Evolutionary conservation across 1,284 basidiomycete genomes (phyloP).

Genomic region (Golubevia pallescens): DNA sequence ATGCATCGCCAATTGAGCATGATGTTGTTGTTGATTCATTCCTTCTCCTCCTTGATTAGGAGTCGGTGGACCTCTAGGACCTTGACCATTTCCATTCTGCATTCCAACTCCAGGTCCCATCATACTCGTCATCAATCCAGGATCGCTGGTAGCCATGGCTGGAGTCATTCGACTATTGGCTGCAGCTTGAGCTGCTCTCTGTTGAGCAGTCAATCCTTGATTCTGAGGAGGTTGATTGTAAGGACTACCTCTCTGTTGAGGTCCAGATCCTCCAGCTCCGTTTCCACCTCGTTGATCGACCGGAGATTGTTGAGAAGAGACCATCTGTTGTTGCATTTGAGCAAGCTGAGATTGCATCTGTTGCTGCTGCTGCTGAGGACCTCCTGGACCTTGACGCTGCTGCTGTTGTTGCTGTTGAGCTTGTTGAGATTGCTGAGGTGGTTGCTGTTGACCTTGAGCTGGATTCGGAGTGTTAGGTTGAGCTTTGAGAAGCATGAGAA

Average conservation of each 20-base stretch:
- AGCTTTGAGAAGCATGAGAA: too few relatives aligned
- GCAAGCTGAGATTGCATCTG: conserved; percentile 10
- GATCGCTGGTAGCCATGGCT: conserved; percentile 47
- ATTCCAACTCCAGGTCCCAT: conserved; percentile 17
- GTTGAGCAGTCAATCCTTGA: conserved; percentile 29
- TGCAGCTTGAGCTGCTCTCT: conserved; percentile 32
- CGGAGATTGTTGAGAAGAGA: conserved; percentile 10
- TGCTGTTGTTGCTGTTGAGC: conserved; percentile 16
- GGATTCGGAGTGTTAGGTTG: too few relatives aligned
- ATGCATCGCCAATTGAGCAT: background rate
- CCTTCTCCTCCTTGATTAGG: background rate
- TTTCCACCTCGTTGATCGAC: conserved; percentile 4
- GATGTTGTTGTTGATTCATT: background rate
- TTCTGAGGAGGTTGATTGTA: conserved; percentile 15
- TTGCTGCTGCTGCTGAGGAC: conserved; percentile 10
- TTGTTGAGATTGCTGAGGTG: conserved; percentile 11
- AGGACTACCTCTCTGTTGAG: conserved; percentile 13
- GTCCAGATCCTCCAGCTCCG: conserved; percentile 15
- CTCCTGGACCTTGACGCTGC: conserved; percentile 14
- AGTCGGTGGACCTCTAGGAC: background rate
- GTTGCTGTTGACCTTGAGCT: conserved; percentile 11
- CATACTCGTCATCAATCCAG: conserved; percentile 46
- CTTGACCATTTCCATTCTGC: conserved; percentile 2
- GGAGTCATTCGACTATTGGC: conserved; percentile 33
- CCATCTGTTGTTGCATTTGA: conserved; percentile 1